phyloP scores from a whole-genome alignment of 2,329 filamentous ascomycete genomes.

The Phaeosphaeria sp. region DNA sequence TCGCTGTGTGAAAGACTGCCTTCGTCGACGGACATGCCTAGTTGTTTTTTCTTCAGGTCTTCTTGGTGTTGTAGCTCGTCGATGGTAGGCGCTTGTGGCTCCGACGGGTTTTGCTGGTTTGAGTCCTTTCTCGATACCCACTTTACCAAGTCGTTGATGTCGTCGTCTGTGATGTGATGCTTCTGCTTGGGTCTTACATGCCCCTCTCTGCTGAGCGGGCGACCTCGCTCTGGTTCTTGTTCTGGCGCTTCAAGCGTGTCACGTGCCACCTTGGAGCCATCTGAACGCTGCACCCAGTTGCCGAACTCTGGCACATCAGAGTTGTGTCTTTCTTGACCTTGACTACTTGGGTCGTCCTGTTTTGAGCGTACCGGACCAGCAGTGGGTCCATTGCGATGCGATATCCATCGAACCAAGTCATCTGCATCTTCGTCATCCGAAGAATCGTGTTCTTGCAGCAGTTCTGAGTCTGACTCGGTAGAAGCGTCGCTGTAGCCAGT shows the following conservation, averaged over 20 bases:
- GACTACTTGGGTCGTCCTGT: slow-evolving; percentile 10
- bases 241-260: slow-evolving; percentile 3
- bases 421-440: slow-evolving; percentile 28
- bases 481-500: slow-evolving; percentile 35
- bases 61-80: slow-evolving; percentile 10
- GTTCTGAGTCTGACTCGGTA: slow-evolving; percentile 38
- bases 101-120: slow-evolving; percentile 8
- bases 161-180: slow-evolving; percentile 21
- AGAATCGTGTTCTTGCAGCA: slow-evolving; percentile 3
- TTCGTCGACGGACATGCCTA: slow-evolving; percentile 26
- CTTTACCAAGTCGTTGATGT: slow-evolving; percentile 34
- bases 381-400: slow-evolving; percentile 25
- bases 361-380: slow-evolving; percentile 28
- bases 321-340: slow-evolving; percentile 16
- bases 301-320: slow-evolving; percentile 32
- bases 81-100: neutral
- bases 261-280: slow-evolving; percentile 27
- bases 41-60: slow-evolving; percentile 18
- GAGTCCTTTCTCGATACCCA: slow-evolving; percentile 30
- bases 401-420: slow-evolving; percentile 34
- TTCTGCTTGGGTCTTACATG: slow-evolving; percentile 6
- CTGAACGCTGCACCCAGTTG: slow-evolving; percentile 26
- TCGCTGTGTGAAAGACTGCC: slow-evolving; percentile 22
- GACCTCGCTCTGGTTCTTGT: slow-evolving; percentile 14
- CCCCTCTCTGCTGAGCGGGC: slow-evolving; percentile 14